Percentiles rank a stretch among this genome's conserved stretches.
These are phyloP conservation scores for Metahyphopichia silvanorum DNA, from an alignment of 805 yeast genomes.

Conservation along the genomic window DNA sequence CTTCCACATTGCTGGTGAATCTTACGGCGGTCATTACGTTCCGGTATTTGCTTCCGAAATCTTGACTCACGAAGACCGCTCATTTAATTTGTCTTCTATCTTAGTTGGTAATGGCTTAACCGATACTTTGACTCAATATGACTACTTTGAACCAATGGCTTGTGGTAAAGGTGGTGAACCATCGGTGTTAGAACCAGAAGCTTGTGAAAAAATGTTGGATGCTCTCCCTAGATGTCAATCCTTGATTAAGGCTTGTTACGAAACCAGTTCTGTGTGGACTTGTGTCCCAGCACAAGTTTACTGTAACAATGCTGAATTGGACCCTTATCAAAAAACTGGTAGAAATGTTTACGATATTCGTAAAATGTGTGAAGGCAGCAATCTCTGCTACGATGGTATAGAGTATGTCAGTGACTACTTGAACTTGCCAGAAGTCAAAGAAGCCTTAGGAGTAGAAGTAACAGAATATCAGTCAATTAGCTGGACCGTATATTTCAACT, in stretches of 20 bases:
- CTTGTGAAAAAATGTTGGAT: constrained; percentile 62
- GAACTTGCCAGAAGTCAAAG: constrained; percentile 72
- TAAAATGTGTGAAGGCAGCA: constrained; percentile 63
- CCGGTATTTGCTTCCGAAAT: constrained; percentile 44
- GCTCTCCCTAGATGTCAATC: constrained; percentile 72
- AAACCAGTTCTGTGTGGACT: constrained; percentile 67
- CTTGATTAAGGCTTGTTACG: constrained; percentile 77
- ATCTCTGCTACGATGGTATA: constrained; percentile 76
- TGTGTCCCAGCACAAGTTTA: constrained; percentile 91
- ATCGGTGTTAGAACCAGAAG: constrained; percentile 65
- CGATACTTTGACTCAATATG: constrained; percentile 76
- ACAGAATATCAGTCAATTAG: constrained; percentile 73
- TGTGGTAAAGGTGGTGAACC: constrained; percentile 87
- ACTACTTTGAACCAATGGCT: constrained; percentile 87
- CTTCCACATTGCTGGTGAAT: constrained; percentile 43
- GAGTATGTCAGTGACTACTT: constrained; percentile 74
- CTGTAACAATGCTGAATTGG: constrained; percentile 82
- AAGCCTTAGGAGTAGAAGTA: constrained; percentile 89
- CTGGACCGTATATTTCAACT: constrained; percentile 73
- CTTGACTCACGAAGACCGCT: constrained; percentile 36
- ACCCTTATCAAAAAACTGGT: constrained; percentile 81
- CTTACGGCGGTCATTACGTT: constrained; percentile 47
- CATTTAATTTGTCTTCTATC: constrained; percentile 64
- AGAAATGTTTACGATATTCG: constrained; percentile 90
- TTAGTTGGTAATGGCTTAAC: constrained; percentile 93